These are phyloP conservation scores for Heliosperma pusillum DNA, from an alignment of 148 eudicot species.

Conservation along the genomic window DNA sequence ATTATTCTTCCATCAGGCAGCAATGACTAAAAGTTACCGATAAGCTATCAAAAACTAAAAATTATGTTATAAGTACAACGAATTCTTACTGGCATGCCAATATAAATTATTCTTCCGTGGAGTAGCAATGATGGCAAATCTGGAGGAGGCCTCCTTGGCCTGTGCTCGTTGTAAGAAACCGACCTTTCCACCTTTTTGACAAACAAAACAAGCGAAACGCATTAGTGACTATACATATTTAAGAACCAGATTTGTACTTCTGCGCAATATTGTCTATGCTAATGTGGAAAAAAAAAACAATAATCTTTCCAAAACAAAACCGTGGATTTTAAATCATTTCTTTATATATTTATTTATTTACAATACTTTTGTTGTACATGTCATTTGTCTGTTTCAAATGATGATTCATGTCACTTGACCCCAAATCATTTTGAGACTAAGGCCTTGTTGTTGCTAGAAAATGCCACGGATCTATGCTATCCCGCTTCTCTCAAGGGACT, in stretches of 20 bases:
- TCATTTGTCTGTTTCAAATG: neutral
- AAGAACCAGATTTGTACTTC: neutral
- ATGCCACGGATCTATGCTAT: neutral
- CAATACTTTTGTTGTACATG: too few relatives aligned
- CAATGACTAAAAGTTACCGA: neutral
- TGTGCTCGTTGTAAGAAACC: constrained; percentile 56
- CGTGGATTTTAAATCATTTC: neutral
- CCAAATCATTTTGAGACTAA: too few relatives aligned
- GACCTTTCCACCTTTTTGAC: constrained; percentile 63
- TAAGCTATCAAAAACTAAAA: neutral
- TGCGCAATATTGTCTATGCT: neutral
- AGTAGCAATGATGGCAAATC: constrained; percentile 73
- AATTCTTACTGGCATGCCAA: constrained; percentile 79
- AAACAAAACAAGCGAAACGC: neutral
- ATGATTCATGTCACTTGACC: neutral
- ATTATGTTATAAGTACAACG: neutral
- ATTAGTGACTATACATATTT: neutral
- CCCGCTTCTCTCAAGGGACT: neutral
- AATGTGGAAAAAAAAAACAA: neutral
- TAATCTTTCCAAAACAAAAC: neutral
- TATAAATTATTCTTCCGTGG: constrained; percentile 69
- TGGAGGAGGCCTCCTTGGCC: constrained; percentile 87
- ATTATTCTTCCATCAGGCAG: neutral
- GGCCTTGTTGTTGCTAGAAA: neutral
- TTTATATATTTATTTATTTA: too few relatives aligned